Evolutionary conservation across 2,329 filamentous ascomycete genomes (phyloP).

Genomic region (Phialocephala sp.): DNA sequence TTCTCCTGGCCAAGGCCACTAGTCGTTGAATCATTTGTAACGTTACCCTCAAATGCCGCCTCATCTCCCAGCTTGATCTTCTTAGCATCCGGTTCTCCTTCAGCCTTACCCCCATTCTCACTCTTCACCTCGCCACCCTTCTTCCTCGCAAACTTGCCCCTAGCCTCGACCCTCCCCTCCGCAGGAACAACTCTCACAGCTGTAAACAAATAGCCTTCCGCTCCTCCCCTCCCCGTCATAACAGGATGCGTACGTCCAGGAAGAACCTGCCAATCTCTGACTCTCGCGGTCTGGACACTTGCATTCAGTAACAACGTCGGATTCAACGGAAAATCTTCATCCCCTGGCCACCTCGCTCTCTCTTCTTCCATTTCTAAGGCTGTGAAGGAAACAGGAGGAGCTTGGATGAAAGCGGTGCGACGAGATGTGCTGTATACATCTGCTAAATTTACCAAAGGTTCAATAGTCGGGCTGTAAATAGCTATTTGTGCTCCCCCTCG

Average conservation of each 20-base stretch:
- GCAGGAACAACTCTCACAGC: constrained; percentile 81
- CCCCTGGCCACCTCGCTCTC: constrained; percentile 60
- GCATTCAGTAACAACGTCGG: constrained; percentile 83
- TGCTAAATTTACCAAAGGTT: constrained; percentile 76
- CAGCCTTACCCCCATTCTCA: neutral
- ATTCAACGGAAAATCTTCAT: constrained; percentile 83
- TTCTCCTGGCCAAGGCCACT: neutral
- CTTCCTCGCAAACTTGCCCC: constrained; percentile 66
- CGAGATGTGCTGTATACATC: constrained; percentile 86
- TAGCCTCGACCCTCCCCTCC: constrained; percentile 79
- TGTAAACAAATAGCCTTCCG: constrained; percentile 90
- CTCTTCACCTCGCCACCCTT: constrained; percentile 24
- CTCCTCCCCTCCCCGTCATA: constrained; percentile 87
- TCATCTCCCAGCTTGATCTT: constrained; percentile 18
- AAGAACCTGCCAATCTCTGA: constrained; percentile 86
- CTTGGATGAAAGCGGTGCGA: constrained; percentile 73
- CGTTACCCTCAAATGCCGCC: neutral
- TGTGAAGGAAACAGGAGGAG: constrained; percentile 52
- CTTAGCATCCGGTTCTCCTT: constrained; percentile 4
- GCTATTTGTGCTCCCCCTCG: constrained; percentile 83
- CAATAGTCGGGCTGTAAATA: constrained; percentile 81
- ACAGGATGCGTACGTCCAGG: constrained; percentile 90
- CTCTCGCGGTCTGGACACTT: constrained; percentile 79
- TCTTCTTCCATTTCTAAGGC: constrained; percentile 42
- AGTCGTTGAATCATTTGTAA: neutral